Evolutionary conservation across 441 rosid genomes (phyloP).

Genomic region (Erodium texanum): DNA sequence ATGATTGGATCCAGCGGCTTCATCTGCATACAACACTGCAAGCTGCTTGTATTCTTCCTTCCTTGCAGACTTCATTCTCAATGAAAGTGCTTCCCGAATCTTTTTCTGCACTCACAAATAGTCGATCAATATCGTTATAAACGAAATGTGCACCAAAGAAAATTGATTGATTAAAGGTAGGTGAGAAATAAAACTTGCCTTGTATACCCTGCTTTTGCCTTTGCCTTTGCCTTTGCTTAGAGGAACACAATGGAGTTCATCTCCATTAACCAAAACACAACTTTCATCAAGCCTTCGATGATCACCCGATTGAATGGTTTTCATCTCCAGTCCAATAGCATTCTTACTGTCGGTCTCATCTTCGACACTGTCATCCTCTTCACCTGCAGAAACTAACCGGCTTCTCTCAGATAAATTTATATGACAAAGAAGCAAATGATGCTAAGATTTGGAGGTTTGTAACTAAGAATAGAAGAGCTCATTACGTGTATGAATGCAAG

Average conservation of each 20-base stretch:
- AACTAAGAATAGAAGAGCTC: too few species aligned
- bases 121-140: constrained; percentile 5
- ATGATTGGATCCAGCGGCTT: constrained; percentile 22
- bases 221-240: constrained; percentile 21
- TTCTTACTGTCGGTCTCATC: constrained; percentile 15
- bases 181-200: constrained; percentile 28
- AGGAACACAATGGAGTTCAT: constrained; percentile 35
- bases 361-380: constrained; percentile 17
- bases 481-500: too few species aligned
- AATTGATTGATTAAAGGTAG: background rate
- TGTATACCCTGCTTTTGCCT: constrained; percentile 44
- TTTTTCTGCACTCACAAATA: constrained; percentile 32
- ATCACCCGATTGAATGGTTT: constrained; percentile 25
- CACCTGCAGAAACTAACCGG: constrained; percentile 26
- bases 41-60: constrained; percentile 54
- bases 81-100: constrained; percentile 43
- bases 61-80: constrained; percentile 51
- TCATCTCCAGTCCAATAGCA: constrained; percentile 21
- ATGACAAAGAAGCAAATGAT: constrained; percentile 1
- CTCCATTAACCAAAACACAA: constrained; percentile 50
- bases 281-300: constrained; percentile 45
- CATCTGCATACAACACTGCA: constrained; percentile 34
- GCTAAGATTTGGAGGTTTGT: background rate
- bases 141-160: constrained; percentile 7
- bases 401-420: constrained; percentile 12